Percentiles rank a stretch among this genome's conserved stretches.
Evolutionary conservation across 371 early-diverging fungal species (phyloP).

Genomic region (Lichtheimia corymbifera): DNA sequence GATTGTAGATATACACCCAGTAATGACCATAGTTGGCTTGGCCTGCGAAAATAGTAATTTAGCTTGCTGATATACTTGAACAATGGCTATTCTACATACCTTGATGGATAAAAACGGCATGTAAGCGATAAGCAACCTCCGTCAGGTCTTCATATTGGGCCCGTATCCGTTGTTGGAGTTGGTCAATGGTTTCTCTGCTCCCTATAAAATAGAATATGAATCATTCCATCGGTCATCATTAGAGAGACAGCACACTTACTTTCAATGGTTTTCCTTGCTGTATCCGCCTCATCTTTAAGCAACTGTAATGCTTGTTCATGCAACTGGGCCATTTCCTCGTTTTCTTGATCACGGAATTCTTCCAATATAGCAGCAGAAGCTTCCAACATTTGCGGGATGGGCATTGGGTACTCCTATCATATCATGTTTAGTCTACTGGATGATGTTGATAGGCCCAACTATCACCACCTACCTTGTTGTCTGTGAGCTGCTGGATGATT

Average conservation of each 20-base stretch:
- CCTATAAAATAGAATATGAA: conserved; percentile 5
- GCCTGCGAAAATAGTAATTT: conserved; percentile 10
- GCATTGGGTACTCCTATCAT: conserved; percentile 33
- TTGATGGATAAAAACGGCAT: conserved; percentile 75
- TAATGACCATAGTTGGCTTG: conserved; percentile 87
- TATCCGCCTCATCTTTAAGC: conserved; percentile 19
- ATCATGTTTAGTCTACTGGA: neutral
- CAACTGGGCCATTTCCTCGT: conserved; percentile 5
- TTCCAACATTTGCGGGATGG: conserved; percentile 44
- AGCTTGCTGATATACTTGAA: no score
- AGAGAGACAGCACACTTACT: conserved; percentile 4
- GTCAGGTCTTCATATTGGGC: conserved; percentile 40
- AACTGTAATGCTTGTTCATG: conserved; percentile 24
- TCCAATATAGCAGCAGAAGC: conserved; percentile 34
- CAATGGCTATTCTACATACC: conserved; percentile 5
- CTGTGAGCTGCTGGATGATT: conserved; percentile 29
- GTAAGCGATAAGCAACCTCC: conserved; percentile 54
- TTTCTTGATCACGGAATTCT: conserved; percentile 14
- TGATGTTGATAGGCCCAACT: neutral
- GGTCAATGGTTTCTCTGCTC: conserved; percentile 12
- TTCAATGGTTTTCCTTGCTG: conserved; percentile 21
- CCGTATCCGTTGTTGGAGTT: conserved; percentile 22
- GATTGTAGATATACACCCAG: conserved; percentile 83
- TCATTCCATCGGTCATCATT: neutral
- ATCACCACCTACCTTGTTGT: conserved; percentile 26